These are phyloP conservation scores for Fusarium nanum DNA, from an alignment of 2,329 filamentous ascomycete genomes.

Conservation along the genomic window DNA sequence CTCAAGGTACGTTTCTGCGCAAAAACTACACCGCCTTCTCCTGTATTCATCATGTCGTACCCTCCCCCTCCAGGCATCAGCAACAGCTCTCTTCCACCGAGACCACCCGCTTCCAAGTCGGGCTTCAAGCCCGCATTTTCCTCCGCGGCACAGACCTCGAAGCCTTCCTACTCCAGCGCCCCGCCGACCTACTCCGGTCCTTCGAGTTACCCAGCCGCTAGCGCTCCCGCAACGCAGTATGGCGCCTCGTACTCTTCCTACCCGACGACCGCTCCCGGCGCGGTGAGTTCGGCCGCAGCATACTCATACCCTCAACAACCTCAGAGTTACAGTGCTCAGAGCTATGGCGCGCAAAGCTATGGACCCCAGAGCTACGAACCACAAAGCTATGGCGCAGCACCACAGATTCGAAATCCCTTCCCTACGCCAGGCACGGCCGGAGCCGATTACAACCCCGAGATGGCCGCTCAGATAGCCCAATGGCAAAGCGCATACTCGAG, in stretches of 20 bases:
- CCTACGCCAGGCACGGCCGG: conserved; percentile 65
- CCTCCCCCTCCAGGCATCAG: conserved; percentile 81
- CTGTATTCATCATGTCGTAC: conserved; percentile 83
- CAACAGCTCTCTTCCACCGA: conserved; percentile 72
- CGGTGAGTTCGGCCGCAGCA: conserved; percentile 45
- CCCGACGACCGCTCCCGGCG: conserved; percentile 43
- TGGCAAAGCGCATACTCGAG: conserved; percentile 91
- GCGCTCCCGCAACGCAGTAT: conserved; percentile 56
- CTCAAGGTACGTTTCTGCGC: conserved; percentile 64
- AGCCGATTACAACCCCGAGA: conserved; percentile 75
- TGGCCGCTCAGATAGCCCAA: conserved; percentile 91
- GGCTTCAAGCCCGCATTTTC: conserved; percentile 65
- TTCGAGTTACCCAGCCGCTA: conserved; percentile 51
- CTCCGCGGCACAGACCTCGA: conserved; percentile 51
- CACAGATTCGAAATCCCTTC: conserved; percentile 86
- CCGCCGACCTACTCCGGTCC: conserved; percentile 46
- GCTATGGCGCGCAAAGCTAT: conserved; percentile 53
- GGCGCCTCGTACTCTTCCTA: conserved; percentile 57
- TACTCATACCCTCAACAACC: conserved; percentile 47
- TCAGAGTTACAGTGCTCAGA: conserved; percentile 38
- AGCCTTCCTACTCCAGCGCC: conserved; percentile 53
- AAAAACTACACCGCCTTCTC: conserved; percentile 41
- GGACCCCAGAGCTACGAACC: conserved; percentile 43
- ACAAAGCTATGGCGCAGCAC: conserved; percentile 60
- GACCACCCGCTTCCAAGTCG: conserved; percentile 72